Conservation (phyloP, 139 green algal species). For the Volvox africanus region DNA sequence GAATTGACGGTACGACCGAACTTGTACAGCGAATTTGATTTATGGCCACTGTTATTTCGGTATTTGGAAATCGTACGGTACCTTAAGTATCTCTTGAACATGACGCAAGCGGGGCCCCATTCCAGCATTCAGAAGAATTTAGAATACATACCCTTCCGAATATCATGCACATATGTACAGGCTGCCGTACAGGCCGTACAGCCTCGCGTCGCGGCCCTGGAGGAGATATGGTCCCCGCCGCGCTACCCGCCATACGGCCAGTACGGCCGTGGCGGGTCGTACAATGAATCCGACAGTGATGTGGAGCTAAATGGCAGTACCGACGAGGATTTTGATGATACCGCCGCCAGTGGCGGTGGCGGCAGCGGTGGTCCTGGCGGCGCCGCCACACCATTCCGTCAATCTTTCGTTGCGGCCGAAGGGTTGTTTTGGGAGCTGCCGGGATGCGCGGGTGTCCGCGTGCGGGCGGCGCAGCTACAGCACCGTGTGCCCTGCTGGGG, state of each 20-base stretch:
- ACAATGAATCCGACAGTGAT: neutral
- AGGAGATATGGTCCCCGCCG: constrained; percentile 40
- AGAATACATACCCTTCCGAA: too few species aligned
- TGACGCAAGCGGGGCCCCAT: too few species aligned
- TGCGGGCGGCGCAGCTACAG: constrained; percentile 78
- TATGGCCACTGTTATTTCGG: too few species aligned
- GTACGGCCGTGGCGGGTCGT: neutral
- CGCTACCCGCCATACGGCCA: neutral
- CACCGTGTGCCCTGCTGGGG: constrained; percentile 91
- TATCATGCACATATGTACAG: constrained; percentile 1
- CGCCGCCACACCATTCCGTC: constrained; percentile 27
- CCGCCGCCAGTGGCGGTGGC: neutral
- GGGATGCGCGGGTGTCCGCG: neutral
- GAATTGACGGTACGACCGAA: neutral
- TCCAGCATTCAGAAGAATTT: too few species aligned
- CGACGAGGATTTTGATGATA: constrained; percentile 5
- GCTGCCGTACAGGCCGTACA: constrained; percentile 1
- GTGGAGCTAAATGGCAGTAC: constrained; percentile 8
- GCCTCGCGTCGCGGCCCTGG: constrained; percentile 5
- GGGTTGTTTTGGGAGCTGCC: constrained; percentile 50
- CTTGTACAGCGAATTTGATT: too few species aligned
- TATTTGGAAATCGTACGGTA: too few species aligned
- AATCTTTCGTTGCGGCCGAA: constrained; percentile 47
- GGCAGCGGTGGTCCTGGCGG: neutral
- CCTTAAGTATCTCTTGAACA: too few species aligned